Evolutionary conservation across 75 land plant species (phyloP), one percentile per base, ranked within the genome.

Genomic region (Cupressus sempervirens): DNA sequence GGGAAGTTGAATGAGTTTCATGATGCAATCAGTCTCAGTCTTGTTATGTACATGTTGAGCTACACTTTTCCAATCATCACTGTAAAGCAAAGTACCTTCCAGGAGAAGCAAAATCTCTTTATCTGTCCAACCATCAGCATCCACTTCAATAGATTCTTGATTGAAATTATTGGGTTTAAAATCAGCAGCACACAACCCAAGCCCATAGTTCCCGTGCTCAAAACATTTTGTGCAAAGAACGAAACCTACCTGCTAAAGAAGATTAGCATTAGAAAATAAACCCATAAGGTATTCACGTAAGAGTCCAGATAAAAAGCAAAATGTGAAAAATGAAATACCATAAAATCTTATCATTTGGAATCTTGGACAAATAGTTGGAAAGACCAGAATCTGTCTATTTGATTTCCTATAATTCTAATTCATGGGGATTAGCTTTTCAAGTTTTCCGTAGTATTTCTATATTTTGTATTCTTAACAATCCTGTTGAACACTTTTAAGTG

Each of bases 61-160:
- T 73, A 97, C 91, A 84, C 87, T 88, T 58, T 89, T 92, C 99
- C 99, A 98, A 85, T 96, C 92, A 84, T 96, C 94, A 20, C 97
- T 95, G 86, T 90, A 89, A 75, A 89, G 90, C 80, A 89, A 58
- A 82, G 94, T 89, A 82, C 93, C 98, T 88, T 98, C 99, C 40
- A 98, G 88, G 65, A 98, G 95, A 84, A 90, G 91, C 43, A 95
- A 82, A 20, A 89, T 93, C 88, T 98, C 99, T 76, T 91, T 86
- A 73, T 92, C 94, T 34, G 95, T 93, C 99, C 99, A 98, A 12
- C 50, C 85, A 83, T 65, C 85, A 88, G 83, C 40, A 46, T 58
- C 85, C 35, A 40, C 20, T 26, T 45, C 80, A 58, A 23, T 65
- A 29, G 32, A 83, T 41, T 67, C 62, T 46, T 81, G 87, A 53